Base-by-base conservation (phyloP, 768 basidiomycete species). In the Pholiota microspora region DNA sequence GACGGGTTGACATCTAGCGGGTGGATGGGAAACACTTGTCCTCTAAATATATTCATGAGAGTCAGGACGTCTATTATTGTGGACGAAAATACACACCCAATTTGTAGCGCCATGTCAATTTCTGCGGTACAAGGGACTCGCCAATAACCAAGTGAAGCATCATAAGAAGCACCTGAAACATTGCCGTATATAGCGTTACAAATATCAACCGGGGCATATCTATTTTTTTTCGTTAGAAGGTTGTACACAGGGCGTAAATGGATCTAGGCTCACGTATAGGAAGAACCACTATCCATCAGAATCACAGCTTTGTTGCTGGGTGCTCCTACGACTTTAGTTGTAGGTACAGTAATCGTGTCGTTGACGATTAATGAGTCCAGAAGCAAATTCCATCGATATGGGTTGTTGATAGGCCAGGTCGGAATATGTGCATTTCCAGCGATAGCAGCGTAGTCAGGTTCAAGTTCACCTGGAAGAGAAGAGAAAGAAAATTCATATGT, bases 211-310 rank as follows among this genome's bases (percentile, higher is more conserved):
- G 92, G 82, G 4, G 81, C 87, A 67, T 94, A 93, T 16, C 89
- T 89, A 62, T 36, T 53, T 16, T 31, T 31, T 42, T 21, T 55
- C 49, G 45, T n/a, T 51, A 24, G 45, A 58, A 29, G 54, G 32
- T 45, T 54, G 36, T 31, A 18, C 15, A 40, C 32, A 31, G 10
- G 24, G 18, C 25, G 23, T 28, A 29, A 27, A 25, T 12, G 50
- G 36, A 10, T 24, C 36, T 15, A 28, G 8, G 64, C 88, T 55
- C 65, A 89, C 86, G 88, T 84, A 67, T 84, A 91, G 2, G 91
- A 90, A 3, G 92, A 86, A 5, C 92, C 92, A 55, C 82, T 92
- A 67, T 94, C 92, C 51, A 94, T 77, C 28, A 90, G 73, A 21
- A 82, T 80, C 45, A 93, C 89, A 5, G 88, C 89, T 61, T 85